phyloP scores from a whole-genome alignment of 192 early-diverging fungal species.

The Radiomyces spectabilis region DNA sequence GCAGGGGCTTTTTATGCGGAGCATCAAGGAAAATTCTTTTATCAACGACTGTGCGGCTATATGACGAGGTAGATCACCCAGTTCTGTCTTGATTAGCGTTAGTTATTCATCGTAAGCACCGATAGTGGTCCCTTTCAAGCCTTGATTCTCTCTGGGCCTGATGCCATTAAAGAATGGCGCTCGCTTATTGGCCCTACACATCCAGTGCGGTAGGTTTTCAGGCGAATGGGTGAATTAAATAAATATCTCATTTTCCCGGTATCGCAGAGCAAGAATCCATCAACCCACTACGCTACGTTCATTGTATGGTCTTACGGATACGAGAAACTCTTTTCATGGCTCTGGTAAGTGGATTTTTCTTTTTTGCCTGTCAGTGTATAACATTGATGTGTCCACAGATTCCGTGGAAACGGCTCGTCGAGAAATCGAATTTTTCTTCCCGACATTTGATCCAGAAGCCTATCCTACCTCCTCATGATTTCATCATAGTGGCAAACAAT shows the following conservation, averaged over 20 bases:
- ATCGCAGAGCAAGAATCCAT: slow-evolving; percentile 44
- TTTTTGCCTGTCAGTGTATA: not conserved
- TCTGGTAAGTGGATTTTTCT: slow-evolving; percentile 38
- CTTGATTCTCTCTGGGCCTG: slow-evolving; percentile 44
- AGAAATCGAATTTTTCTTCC: slow-evolving; percentile 59
- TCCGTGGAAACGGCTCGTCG: slow-evolving; percentile 45
- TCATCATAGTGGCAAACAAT: too few species aligned
- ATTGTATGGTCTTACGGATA: slow-evolving; percentile 64
- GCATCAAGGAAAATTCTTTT: slow-evolving; percentile 62
- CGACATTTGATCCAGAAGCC: too few species aligned
- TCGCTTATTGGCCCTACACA: slow-evolving; percentile 56
- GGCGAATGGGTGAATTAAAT: not conserved
- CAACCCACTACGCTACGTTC: slow-evolving; percentile 48
- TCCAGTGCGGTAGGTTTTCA: slow-evolving; percentile 44
- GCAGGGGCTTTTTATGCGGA: slow-evolving; percentile 61
- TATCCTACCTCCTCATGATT: too few species aligned
- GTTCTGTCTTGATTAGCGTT: too few species aligned
- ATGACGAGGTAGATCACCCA: slow-evolving; percentile 65
- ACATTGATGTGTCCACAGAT: slow-evolving; percentile 25
- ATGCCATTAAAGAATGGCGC: slow-evolving; percentile 58
- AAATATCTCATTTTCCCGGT: not conserved
- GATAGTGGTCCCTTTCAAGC: slow-evolving; percentile 54
- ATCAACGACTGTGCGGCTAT: slow-evolving; percentile 59
- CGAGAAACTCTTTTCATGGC: slow-evolving; percentile 70
- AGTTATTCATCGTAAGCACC: too few species aligned